Base-by-base conservation (phyloP, 1,284 basidiomycete species). In the Heterobasidion occidentale region DNA sequence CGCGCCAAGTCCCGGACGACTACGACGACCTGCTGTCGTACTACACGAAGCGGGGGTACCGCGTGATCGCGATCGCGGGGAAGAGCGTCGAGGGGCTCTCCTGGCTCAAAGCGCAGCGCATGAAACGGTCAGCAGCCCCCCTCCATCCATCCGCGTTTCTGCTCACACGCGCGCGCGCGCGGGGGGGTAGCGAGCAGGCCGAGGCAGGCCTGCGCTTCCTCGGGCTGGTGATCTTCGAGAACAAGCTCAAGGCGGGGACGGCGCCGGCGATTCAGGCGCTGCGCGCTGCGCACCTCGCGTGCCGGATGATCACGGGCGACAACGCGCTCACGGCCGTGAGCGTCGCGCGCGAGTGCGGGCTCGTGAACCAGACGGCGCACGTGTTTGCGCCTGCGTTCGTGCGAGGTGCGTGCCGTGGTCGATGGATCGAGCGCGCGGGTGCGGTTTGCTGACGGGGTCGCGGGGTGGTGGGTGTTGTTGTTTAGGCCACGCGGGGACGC, bases 221-320 rank as follows among this genome's bases (percentile, higher is more conserved):
- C 12, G 97, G 97, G 7, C 77, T 99, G 48, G 90, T 99, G 67
- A 95, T 99, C 56, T 99, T 99, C 67, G 97, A 99, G 71, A 99
- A 99, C 77, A 94, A 98, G 74, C 78, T 99, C 60, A 99, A 99
- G 70, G 85, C 91, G 6, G 94, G 90, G 9, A 98, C 97, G 0
- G 79, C 92, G 0, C 91, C 94, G 17, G 94, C 92, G 19, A 98
- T 99, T 57, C 90, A 92, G 60, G 88, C 88, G 0, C 79, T 99
- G 15, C 86, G 92, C 56, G 78, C 83, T 9, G 97, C 97, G 0
- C 93, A 98, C 73, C 79, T 99, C 46, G 90, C 92, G 9, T 96
- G 93, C 65, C 82, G 95, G 61, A 99, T 99, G 97, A 96, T 98
- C 56, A 99, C 97, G 0, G 97, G 97, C 9, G 97, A 99, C 69